phyloP scores from a whole-genome alignment of 495 filamentous ascomycete genomes.

The Aspergillus affinis region DNA sequence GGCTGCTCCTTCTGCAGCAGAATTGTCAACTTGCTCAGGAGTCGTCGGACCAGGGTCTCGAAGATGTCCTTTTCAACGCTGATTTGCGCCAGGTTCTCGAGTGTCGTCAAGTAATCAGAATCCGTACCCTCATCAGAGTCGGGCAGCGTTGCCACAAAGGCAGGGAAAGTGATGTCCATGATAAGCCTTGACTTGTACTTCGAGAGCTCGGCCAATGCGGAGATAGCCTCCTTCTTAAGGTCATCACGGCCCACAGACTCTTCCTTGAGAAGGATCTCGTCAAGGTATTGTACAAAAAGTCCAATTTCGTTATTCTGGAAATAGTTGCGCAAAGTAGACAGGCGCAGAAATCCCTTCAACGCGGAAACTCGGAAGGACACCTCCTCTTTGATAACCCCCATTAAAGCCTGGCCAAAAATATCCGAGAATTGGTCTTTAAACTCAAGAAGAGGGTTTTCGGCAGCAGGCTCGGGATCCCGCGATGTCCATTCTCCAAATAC shows the following conservation, averaged over 20 bases:
- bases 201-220: constrained; percentile 62
- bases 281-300: constrained; percentile 62
- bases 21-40: constrained; percentile 64
- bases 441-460: constrained; percentile 53
- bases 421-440: constrained; percentile 64
- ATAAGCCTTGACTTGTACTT: constrained; percentile 66
- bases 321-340: constrained; percentile 55
- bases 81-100: constrained; percentile 69
- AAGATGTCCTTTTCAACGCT: constrained; percentile 64
- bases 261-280: constrained; percentile 63
- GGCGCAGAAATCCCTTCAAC: constrained; percentile 56
- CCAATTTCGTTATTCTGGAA: constrained; percentile 65
- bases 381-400: constrained; percentile 62
- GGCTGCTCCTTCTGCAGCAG: constrained; percentile 55
- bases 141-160: constrained; percentile 69
- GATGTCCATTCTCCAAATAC: constrained; percentile 60
- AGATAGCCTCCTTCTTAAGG: constrained; percentile 62
- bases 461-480: constrained; percentile 28
- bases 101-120: constrained; percentile 51
- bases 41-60: constrained; percentile 64
- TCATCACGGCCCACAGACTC: constrained; percentile 56
- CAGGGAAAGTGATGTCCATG: constrained; percentile 69
- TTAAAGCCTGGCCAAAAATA: constrained; percentile 59
- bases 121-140: constrained; percentile 50
- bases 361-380: constrained; percentile 63